These are phyloP conservation scores for Mercurialis annua DNA, from an alignment of 345 rosid genomes.

Conservation along the genomic window DNA sequence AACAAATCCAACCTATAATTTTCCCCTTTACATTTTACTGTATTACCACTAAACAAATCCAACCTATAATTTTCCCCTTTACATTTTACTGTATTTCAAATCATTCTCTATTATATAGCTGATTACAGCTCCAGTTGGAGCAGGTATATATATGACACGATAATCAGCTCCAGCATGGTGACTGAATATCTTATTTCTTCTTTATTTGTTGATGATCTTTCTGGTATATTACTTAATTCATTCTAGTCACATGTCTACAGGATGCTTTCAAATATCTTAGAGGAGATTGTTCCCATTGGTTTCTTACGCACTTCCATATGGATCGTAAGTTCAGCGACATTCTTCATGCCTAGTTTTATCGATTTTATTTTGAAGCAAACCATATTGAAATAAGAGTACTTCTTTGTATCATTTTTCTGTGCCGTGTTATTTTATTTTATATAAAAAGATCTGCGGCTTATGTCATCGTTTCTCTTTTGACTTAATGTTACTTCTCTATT, in stretches of 20 bases:
- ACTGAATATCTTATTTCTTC: slow-evolving; percentile 2
- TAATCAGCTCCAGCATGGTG: too few species aligned
- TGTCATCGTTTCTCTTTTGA: background rate
- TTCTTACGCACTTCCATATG: slow-evolving; percentile 94
- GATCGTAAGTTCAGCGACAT: slow-evolving; percentile 67
- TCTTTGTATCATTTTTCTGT: slow-evolving; percentile 3
- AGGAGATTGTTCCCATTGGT: slow-evolving; percentile 93
- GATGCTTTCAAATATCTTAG: slow-evolving; percentile 92
- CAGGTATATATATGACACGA: background rate
- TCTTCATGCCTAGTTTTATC: slow-evolving; percentile 3
- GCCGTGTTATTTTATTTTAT: background rate
- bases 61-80: background rate
- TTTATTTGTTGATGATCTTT: slow-evolving; percentile 1
- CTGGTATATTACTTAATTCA: slow-evolving; percentile 19
- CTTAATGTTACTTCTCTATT: background rate
- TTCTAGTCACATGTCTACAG: slow-evolving; percentile 42
- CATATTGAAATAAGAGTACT: slow-evolving; percentile 1
- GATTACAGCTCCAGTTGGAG: background rate
- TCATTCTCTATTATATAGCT: background rate
- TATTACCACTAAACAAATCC: background rate
- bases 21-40: background rate
- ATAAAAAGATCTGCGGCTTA: background rate
- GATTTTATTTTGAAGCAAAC: slow-evolving; percentile 2
- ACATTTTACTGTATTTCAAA: background rate
- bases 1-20: background rate